Conservation (phyloP, 225 moss, liverwort and hornwort species). For the Sphagnum contortum region DNA sequence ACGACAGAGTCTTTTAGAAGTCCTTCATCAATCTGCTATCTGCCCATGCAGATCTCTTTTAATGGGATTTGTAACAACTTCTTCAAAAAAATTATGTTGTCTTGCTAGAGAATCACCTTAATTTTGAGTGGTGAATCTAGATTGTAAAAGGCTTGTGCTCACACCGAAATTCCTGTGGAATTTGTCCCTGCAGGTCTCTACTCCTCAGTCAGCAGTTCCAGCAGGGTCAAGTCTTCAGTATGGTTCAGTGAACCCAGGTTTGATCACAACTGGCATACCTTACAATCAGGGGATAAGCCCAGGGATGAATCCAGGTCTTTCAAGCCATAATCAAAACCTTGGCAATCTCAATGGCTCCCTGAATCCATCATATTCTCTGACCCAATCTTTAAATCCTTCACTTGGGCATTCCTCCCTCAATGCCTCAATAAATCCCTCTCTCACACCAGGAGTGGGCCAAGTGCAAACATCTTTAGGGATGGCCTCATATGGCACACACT, state of each 20-base stretch:
- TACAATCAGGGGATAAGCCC: slow-evolving; percentile 81
- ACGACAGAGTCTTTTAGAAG: too few relatives aligned
- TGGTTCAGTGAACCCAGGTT: slow-evolving; percentile 65
- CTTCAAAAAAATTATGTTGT: too few relatives aligned
- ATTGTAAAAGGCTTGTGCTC: too few relatives aligned
- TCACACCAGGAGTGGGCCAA: slow-evolving; percentile 35
- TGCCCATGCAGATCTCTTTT: too few relatives aligned
- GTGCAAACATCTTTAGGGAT: slow-evolving; percentile 72
- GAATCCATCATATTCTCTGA: slow-evolving; percentile 34
- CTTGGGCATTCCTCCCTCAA: slow-evolving; percentile 60
- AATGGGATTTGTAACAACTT: too few relatives aligned
- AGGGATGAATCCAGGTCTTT: slow-evolving; percentile 60
- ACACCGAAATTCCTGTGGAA: too few relatives aligned
- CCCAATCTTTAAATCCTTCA: slow-evolving; percentile 60
- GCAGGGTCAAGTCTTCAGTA: slow-evolving; percentile 55
- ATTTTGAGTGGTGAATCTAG: too few relatives aligned
- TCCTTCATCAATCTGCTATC: too few relatives aligned
- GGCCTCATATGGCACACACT: slow-evolving; percentile 77
- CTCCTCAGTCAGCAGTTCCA: slow-evolving; percentile 35
- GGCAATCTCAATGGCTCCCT: slow-evolving; percentile 43
- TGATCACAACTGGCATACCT: slow-evolving; percentile 78
- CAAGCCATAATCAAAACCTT: slow-evolving; percentile 62
- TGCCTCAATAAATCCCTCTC: slow-evolving; percentile 57
- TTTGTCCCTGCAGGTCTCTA: slow-evolving; percentile 30
- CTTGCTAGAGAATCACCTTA: too few relatives aligned